Percentiles rank a stretch among this genome's conserved stretches.
phyloP scores from a whole-genome alignment of 305 asterid genomes.

The Striga hermonthica region DNA sequence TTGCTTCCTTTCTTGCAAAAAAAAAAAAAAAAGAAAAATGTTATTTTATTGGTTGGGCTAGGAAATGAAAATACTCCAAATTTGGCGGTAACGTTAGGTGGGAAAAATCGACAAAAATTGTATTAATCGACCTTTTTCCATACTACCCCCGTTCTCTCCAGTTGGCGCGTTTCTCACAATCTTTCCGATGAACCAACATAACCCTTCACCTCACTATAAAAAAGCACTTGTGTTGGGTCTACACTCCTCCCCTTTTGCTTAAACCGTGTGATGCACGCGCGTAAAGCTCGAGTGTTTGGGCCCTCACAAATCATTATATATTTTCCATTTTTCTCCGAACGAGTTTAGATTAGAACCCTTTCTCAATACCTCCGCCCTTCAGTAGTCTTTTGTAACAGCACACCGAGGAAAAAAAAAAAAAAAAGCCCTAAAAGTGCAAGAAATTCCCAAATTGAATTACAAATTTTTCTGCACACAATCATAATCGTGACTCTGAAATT shows the following conservation, averaged over 20 bases:
- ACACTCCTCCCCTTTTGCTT: neutral
- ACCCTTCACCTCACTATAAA: constrained; percentile 31
- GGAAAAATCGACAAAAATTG: constrained; percentile 46
- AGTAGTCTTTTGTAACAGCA: constrained; percentile 31
- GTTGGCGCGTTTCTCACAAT: constrained; percentile 28
- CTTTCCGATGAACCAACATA: neutral
- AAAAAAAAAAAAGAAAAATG: no score
- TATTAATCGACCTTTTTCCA: constrained; percentile 22
- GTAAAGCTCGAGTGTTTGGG: constrained; percentile 28
- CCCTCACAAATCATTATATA: constrained; percentile 25
- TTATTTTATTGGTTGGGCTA: no score
- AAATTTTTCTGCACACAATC: constrained; percentile 10
- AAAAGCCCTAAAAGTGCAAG: constrained; percentile 34
- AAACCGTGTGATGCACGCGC: constrained; percentile 31
- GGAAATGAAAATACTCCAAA: constrained; percentile 32
- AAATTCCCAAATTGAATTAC: constrained; percentile 13
- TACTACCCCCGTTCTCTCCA: constrained; percentile 28
- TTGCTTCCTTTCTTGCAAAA: no score
- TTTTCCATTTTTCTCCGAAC: neutral
- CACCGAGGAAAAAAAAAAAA: constrained; percentile 27
- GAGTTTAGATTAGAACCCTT: constrained; percentile 33
- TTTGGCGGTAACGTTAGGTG: constrained; percentile 82
- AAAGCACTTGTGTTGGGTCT: constrained; percentile 27
- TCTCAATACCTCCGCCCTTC: constrained; percentile 59
- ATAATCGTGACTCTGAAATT: constrained; percentile 7